phyloP scores from a whole-genome alignment of 2,329 filamentous ascomycete species.

The Colletotrichum lindemuthianum region DNA sequence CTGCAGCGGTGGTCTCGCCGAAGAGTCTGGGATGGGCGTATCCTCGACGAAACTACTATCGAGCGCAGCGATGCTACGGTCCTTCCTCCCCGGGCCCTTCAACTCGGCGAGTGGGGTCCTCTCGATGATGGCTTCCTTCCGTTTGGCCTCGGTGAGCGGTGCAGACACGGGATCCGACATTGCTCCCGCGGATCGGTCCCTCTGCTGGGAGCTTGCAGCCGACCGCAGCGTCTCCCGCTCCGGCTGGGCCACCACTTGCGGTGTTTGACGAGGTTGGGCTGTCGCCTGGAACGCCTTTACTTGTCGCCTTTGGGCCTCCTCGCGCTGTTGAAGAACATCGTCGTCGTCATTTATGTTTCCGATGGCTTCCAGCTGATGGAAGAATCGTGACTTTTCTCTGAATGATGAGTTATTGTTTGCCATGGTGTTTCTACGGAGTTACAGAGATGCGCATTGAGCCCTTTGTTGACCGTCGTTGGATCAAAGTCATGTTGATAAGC shows the following conservation, averaged over 20 bases:
- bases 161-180: constrained; percentile 26
- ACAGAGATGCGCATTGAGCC: constrained; percentile 12
- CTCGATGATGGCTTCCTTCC: constrained; percentile 26
- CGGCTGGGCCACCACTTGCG: constrained; percentile 22
- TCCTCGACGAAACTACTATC: constrained; percentile 43
- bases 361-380: constrained; percentile 51
- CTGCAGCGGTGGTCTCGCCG: constrained; percentile 32
- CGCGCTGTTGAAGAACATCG: constrained; percentile 42
- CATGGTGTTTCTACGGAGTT: constrained; percentile 37
- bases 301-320: constrained; percentile 36
- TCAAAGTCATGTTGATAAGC: constrained; percentile 23
- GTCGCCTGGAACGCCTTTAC: constrained; percentile 14
- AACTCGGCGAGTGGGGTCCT: constrained; percentile 42
- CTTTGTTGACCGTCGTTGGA: not conserved
- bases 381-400: constrained; percentile 58
- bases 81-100: constrained; percentile 30
- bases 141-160: constrained; percentile 7
- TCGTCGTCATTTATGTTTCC: constrained; percentile 38
- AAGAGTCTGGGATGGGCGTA: constrained; percentile 43
- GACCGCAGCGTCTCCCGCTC: not conserved
- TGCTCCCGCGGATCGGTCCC: constrained; percentile 16
- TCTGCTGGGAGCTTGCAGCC: constrained; percentile 4
- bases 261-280: constrained; percentile 24
- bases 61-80: constrained; percentile 4
- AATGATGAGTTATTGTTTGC: constrained; percentile 37